These are phyloP conservation scores for Saccharum officinarum DNA, from an alignment of 176 grass and related monocot species.

Conservation along the genomic window DNA sequence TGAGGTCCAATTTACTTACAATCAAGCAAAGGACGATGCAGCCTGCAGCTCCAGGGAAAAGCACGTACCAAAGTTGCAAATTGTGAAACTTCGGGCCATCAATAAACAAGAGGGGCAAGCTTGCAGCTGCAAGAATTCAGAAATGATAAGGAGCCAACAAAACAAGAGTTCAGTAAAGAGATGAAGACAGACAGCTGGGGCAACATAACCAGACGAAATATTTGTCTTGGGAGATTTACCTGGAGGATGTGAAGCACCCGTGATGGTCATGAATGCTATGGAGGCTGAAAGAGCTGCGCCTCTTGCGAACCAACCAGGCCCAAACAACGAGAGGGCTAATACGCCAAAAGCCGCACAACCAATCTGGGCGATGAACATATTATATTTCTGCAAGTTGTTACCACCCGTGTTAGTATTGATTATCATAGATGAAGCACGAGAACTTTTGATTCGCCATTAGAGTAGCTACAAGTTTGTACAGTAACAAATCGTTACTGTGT, in stretches of 20 bases:
- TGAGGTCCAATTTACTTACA: conserved; percentile 54
- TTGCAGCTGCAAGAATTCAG: conserved; percentile 67
- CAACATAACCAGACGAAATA: not conserved
- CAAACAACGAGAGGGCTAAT: conserved; percentile 78
- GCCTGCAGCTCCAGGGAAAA: conserved; percentile 85
- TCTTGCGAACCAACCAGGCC: conserved; percentile 90
- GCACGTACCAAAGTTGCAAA: conserved; percentile 79
- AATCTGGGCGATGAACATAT: conserved; percentile 88
- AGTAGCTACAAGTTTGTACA: not conserved
- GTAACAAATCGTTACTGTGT: not conserved
- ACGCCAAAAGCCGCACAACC: conserved; percentile 82
- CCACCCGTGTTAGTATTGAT: conserved; percentile 32
- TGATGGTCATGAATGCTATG: conserved; percentile 91
- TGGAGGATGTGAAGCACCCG: conserved; percentile 73
- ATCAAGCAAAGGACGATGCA: conserved; percentile 88
- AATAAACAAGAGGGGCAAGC: conserved; percentile 91
- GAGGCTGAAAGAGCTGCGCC: conserved; percentile 76
- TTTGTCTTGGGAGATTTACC: conserved; percentile 48
- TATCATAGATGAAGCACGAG: conserved; percentile 1
- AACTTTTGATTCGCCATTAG: not conserved
- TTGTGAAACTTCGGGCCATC: conserved; percentile 78
- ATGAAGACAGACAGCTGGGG: not conserved
- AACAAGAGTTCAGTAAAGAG: not conserved
- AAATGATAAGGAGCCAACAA: not conserved
- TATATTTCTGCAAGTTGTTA: conserved; percentile 80